These are phyloP conservation scores for Cladorrhinum samala DNA, from an alignment of 495 filamentous ascomycete genomes.

Conservation along the genomic window DNA sequence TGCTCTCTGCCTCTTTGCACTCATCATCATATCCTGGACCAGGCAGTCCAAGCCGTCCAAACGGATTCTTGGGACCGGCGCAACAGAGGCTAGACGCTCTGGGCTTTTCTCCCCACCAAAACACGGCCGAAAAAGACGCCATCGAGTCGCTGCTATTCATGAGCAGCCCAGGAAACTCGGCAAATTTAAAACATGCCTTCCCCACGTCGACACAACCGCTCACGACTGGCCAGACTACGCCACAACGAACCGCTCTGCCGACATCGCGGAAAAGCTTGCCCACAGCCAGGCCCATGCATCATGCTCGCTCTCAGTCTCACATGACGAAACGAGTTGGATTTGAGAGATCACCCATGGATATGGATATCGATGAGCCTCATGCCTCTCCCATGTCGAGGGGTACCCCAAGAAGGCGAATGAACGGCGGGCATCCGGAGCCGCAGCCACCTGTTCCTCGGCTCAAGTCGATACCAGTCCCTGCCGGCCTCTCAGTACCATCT, in stretches of 20 bases:
- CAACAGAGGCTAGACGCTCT: conserved; percentile 55
- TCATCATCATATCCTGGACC: conserved; percentile 28
- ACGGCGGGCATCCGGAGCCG: conserved; percentile 19
- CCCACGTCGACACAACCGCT: conserved; percentile 31
- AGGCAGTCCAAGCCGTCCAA: conserved; percentile 33
- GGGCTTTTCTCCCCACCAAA: conserved; percentile 42
- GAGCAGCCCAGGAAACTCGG: conserved; percentile 76
- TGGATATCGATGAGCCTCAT: conserved; percentile 40
- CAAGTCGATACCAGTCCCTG: conserved; percentile 34
- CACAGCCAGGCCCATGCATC: conserved; percentile 34
- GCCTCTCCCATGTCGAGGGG: conserved; percentile 31
- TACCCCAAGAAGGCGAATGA: conserved; percentile 36
- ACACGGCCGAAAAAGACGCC: conserved; percentile 72
- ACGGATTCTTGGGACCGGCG: conserved; percentile 17
- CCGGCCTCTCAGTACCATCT: conserved; percentile 31
- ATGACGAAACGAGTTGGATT: conserved; percentile 40
- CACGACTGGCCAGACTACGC: conserved; percentile 9
- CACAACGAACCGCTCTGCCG: conserved; percentile 36
- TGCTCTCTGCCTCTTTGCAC: conserved; percentile 34
- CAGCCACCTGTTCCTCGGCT: conserved; percentile 13
- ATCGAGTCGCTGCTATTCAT: conserved; percentile 82
- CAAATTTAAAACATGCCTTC: conserved; percentile 47
- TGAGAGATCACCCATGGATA: conserved; percentile 37
- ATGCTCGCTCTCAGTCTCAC: conserved; percentile 27
- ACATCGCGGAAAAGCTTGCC: conserved; percentile 41